Percentiles rank a stretch among this genome's conserved stretches.
Evolutionary conservation across 805 yeast species (phyloP).

Genomic region (Sugiyamaella mastotermitis): DNA sequence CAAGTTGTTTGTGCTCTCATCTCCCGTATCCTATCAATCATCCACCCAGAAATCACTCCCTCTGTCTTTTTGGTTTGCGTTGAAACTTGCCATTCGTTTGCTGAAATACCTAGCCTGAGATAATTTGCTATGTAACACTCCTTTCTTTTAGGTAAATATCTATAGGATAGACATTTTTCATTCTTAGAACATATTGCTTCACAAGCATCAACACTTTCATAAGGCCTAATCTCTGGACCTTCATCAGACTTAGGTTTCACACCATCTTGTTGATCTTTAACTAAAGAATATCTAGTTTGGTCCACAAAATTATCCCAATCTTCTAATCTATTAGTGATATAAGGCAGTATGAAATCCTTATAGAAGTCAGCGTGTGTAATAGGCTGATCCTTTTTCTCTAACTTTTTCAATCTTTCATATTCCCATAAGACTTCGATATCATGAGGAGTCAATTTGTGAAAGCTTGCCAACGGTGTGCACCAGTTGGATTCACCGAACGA

Average conservation of each 20-base stretch:
- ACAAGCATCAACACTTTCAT: constrained; percentile 15
- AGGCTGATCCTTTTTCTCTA: constrained; percentile 4
- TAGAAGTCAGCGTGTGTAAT: constrained; percentile 28
- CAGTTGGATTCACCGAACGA: constrained; percentile 15
- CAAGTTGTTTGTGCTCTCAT: constrained; percentile 20
- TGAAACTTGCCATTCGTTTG: constrained; percentile 12
- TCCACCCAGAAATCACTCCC: constrained; percentile 26
- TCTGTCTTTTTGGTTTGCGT: neutral
- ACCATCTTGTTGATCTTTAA: neutral
- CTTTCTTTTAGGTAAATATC: constrained; percentile 4
- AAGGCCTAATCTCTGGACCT: constrained; percentile 11
- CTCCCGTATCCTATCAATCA: constrained; percentile 27
- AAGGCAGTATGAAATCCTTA: constrained; percentile 31
- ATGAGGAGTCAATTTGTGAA: constrained; percentile 28
- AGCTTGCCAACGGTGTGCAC: constrained; percentile 29
- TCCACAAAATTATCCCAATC: constrained; percentile 26
- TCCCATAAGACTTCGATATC: constrained; percentile 29
- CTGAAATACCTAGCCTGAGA: constrained; percentile 16
- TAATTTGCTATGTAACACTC: constrained; percentile 6
- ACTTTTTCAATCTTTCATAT: constrained; percentile 26
- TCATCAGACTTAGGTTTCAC: neutral
- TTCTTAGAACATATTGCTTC: constrained; percentile 7
- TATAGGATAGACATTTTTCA: constrained; percentile 10
- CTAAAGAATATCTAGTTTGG: neutral
- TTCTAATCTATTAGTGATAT: constrained; percentile 17